These are phyloP conservation scores for Solanum pimpinellifolium DNA, from an alignment of 257 asterid species.

Conservation along the genomic window DNA sequence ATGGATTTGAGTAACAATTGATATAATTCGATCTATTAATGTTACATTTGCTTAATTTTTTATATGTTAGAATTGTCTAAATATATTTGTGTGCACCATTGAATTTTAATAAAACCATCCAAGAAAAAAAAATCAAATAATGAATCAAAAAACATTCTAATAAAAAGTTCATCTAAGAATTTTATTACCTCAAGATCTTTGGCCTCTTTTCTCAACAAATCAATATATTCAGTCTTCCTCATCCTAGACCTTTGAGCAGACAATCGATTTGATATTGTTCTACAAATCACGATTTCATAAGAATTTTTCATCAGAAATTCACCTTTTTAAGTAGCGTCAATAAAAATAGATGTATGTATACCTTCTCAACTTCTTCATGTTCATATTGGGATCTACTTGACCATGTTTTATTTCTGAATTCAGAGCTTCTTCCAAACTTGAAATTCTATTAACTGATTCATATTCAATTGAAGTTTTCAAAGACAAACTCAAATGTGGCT, in stretches of 20 bases:
- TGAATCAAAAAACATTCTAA: neutral
- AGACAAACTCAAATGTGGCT: neutral
- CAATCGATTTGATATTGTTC: slow-evolving; percentile 15
- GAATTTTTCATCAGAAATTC: neutral
- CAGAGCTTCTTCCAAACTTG: neutral
- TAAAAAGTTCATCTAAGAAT: neutral
- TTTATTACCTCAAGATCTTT: slow-evolving; percentile 17
- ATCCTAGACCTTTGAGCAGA: slow-evolving; percentile 39
- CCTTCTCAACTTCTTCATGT: neutral
- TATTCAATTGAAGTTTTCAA: neutral
- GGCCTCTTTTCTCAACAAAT: slow-evolving; percentile 21
- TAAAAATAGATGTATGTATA: no score
- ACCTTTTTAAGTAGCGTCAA: neutral
- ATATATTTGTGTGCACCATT: neutral
- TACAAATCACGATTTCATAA: neutral
- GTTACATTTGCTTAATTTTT: neutral
- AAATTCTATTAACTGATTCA: neutral
- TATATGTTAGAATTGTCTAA: neutral
- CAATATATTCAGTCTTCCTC: slow-evolving; percentile 10
- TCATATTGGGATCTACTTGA: neutral
- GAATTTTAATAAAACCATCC: neutral
- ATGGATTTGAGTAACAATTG: neutral
- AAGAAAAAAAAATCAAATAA: neutral
- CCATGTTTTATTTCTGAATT: neutral
- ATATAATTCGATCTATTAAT: neutral